phyloP scores from a whole-genome alignment of 2,329 filamentous ascomycete genomes.

The Claviceps sp. region DNA sequence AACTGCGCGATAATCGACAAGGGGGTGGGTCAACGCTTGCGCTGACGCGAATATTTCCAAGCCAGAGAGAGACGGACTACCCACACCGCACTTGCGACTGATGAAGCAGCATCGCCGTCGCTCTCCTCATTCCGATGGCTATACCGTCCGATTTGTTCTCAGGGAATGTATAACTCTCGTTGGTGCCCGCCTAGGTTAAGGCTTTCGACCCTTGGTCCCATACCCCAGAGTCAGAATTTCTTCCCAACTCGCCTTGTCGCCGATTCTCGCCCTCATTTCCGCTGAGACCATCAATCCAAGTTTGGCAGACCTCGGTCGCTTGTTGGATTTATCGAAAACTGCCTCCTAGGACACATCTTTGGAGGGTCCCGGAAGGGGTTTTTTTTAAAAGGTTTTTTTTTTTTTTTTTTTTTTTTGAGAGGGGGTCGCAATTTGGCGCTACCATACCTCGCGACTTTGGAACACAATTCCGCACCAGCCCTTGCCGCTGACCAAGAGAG shows the following conservation, averaged over 20 bases:
- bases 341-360: neutral
- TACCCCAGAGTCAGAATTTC: neutral
- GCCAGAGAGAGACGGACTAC: neutral
- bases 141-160: neutral
- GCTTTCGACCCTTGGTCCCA: neutral
- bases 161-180: neutral
- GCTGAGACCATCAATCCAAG: neutral
- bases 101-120: neutral
- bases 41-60: neutral
- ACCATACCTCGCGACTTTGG: neutral
- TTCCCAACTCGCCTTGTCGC: neutral
- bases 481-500: neutral
- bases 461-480: neutral
- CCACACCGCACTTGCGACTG: neutral
- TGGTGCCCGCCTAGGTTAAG: neutral
- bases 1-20: neutral
- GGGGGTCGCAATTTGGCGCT: neutral
- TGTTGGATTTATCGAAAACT: no score
- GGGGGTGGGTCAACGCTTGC: neutral
- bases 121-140: neutral
- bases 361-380: neutral
- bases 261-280: neutral
- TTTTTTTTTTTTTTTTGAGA: neutral
- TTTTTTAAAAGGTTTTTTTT: no score
- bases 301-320: neutral